Evolutionary conservation across 768 basidiomycete genomes (phyloP), one percentile per base, ranked within the genome.

Genomic region (Lenzites betulinus): DNA sequence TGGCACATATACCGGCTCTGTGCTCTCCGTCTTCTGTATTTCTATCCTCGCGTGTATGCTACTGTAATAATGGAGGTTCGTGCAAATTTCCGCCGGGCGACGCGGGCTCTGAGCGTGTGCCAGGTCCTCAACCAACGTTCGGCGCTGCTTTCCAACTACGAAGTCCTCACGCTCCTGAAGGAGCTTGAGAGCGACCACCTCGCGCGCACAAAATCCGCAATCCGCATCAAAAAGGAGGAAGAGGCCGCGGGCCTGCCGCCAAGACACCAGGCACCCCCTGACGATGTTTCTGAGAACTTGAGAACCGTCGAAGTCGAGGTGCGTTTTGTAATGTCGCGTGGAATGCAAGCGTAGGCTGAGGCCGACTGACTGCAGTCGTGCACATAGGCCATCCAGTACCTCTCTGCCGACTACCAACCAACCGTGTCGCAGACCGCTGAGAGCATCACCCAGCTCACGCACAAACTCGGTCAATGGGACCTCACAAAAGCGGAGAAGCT

Each of bases 401-500:
- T 98, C 38, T 83, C 88, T 15, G 84, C 89, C 6, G 83, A 87
- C 8, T 85, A 86, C 66, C 88, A 90, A 59, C 89, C 90, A 6
- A 88, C 86, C 0, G 70, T 74, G 0, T 71, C 79, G 9, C 94
- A 96, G 72, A 86, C 85, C 1, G 77, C 82, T 1, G 80, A 82
- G 52, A 81, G 84, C 13, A 83, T 96, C 57, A 74, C 83, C 0
- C 77, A 78, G 57, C 85, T 97, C 13, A 84, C 90, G 18, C 82
- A 84, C 58, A 77, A 77, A 39, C 83, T 98, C 11, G 81, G 83
- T 2, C 76, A 83, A 20, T 90, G 85, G 63, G 80, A 83, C 35
- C 77, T 98, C 62, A 95, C 94, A 1, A 97, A 95, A 67, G 85
- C 90, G 2, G 95, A 98, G 78, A 94, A 95, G 69, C 79, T 97